Percentiles rank a stretch among this genome's conserved stretches.
Conservation (phyloP, 2,329 filamentous ascomycete genomes). For the Epichloe sibirici region DNA sequence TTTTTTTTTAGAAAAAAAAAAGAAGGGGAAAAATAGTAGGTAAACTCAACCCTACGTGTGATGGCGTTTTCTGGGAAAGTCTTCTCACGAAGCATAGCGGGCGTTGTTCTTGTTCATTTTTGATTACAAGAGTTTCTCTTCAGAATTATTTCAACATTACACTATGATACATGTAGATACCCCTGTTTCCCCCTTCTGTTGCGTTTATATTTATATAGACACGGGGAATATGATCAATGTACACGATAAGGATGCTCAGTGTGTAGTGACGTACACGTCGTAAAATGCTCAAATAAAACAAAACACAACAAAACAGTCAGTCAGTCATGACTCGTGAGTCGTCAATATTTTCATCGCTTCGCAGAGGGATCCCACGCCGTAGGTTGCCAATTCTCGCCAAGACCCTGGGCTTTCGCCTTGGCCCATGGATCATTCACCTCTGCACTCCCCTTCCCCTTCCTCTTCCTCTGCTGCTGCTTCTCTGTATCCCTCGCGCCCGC, state of each 20-base stretch:
- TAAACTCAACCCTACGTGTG: not conserved
- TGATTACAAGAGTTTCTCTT: not conserved
- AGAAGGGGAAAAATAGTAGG: no score
- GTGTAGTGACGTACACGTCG: no score
- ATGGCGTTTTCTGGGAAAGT: not conserved
- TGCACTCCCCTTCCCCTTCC: conserved; percentile 8
- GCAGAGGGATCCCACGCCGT: conserved; percentile 43
- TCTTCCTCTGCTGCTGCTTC: not conserved
- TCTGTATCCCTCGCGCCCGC: not conserved
- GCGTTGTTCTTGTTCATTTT: not conserved
- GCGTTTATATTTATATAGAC: not conserved
- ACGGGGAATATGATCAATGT: not conserved
- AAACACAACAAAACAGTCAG: no score
- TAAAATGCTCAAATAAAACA: no score
- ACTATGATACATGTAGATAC: not conserved
- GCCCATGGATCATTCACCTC: conserved; percentile 43
- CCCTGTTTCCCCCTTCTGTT: not conserved
- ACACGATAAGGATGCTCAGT: not conserved
- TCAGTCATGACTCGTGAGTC: no score
- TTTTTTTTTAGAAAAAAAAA: no score
- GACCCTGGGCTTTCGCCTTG: conserved; percentile 30
- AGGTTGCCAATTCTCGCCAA: conserved; percentile 57
- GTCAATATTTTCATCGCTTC: not conserved
- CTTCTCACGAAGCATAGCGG: not conserved
- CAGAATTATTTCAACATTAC: not conserved